phyloP scores from a whole-genome alignment of 2,329 filamentous ascomycete species.

The Fusarium sp. region DNA sequence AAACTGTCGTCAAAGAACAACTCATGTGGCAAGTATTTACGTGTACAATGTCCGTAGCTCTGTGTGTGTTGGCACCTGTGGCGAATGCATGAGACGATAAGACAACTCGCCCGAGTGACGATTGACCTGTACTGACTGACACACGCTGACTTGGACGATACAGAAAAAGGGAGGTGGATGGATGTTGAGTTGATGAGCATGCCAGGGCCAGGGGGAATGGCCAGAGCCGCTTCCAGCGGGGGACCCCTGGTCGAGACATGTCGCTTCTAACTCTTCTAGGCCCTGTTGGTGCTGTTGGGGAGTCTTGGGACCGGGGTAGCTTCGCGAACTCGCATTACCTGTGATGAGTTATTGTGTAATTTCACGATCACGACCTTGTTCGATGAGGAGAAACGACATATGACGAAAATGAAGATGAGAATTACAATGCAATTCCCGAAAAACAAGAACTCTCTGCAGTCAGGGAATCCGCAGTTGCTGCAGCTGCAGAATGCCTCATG shows the following conservation, averaged over 20 bases:
- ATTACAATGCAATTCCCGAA: background rate
- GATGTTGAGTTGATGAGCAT: constrained; percentile 29
- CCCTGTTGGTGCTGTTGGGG: constrained; percentile 17
- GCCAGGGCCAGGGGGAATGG: constrained; percentile 36
- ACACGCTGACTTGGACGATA: constrained; percentile 3
- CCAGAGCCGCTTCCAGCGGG: constrained; percentile 39
- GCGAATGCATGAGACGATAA: constrained; percentile 9
- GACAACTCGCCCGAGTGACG: background rate
- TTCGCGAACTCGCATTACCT: constrained; percentile 20
- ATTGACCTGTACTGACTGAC: background rate
- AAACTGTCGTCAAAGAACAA: constrained; percentile 1
- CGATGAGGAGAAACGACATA: constrained; percentile 21
- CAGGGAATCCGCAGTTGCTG: background rate
- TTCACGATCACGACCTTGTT: constrained; percentile 17
- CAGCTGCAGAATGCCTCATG: background rate
- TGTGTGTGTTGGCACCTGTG: constrained; percentile 33
- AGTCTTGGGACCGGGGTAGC: constrained; percentile 27
- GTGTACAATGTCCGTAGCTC: constrained; percentile 7
- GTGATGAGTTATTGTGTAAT: constrained; percentile 26
- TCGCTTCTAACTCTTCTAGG: too few relatives aligned
- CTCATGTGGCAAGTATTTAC: constrained; percentile 31
- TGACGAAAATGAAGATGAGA: constrained; percentile 10
- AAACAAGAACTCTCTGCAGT: background rate
- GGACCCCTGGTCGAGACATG: constrained; percentile 36
- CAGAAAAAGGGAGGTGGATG: constrained; percentile 45